A percentile compares a stretch with the other conserved stretches of the same genome.
Evolutionary conservation across 2,329 filamentous ascomycete species (phyloP).

Genomic region (Incumbomyces delicatus): DNA sequence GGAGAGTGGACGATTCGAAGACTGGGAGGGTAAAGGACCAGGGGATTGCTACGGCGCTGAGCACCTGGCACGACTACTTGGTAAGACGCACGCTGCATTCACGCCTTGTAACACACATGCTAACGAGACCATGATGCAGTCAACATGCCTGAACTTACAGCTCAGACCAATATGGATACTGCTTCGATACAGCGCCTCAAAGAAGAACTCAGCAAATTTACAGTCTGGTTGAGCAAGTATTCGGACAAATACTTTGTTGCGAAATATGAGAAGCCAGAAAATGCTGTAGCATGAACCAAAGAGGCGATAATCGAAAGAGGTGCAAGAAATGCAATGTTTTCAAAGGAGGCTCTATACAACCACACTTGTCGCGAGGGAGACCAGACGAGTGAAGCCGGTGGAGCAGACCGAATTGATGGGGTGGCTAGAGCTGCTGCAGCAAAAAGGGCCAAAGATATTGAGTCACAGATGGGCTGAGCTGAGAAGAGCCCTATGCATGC

Average conservation of each 20-base stretch:
- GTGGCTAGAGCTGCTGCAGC: too few species aligned
- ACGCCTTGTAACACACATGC: neutral
- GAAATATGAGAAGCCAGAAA: slow-evolving; percentile 32
- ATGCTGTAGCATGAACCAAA: slow-evolving; percentile 11
- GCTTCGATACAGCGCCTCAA: slow-evolving; percentile 81
- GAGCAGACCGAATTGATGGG: too few species aligned
- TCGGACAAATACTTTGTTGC: slow-evolving; percentile 62
- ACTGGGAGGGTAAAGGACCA: slow-evolving; percentile 57
- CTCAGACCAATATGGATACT: slow-evolving; percentile 95
- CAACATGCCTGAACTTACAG: slow-evolving; percentile 81
- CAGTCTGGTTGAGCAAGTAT: slow-evolving; percentile 71
- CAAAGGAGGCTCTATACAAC: too few species aligned
- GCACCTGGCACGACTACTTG: slow-evolving; percentile 78
- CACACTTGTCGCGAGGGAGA: too few species aligned
- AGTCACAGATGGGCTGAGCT: too few species aligned
- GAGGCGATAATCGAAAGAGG: too few species aligned
- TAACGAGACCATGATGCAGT: slow-evolving; percentile 42
- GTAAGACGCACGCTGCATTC: slow-evolving; percentile 43
- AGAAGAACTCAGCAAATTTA: slow-evolving; percentile 80
- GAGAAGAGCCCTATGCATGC: too few species aligned
- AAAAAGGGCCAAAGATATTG: too few species aligned
- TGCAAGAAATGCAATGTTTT: too few species aligned
- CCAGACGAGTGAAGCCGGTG: too few species aligned
- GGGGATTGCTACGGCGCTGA: slow-evolving; percentile 86
- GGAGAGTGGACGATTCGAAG: slow-evolving; percentile 50